Base-by-base conservation (phyloP, 176 grass and related monocot genomes). In the Cenchrus americanus region DNA sequence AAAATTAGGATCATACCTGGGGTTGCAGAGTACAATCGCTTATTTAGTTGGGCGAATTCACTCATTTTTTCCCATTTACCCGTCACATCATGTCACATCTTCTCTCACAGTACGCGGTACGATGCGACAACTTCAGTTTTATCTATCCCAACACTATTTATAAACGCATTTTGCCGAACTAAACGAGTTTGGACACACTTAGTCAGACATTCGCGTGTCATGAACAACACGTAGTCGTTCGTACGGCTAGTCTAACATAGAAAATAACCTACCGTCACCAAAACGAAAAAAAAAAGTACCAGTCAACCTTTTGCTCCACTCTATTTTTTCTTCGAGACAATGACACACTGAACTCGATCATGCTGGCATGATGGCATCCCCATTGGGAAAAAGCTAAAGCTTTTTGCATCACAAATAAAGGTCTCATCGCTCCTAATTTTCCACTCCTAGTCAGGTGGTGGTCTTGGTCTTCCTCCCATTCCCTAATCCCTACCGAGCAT, bases 251-350 rank as follows among this genome's bases (percentile, higher is more conserved):
- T 37, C 34, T 37, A 37, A 37, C 34, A 37, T 37, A 61, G n/a
- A 61, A 23, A 22, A 60, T 60, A 23, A 24, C 58, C 34, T 37
- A 37, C 34, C 58, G 22, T 62, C 61, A 32, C 1, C 1, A 63
- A 0, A n/a, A 50, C 51, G 23, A 34, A 18, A 9, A 21, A 0
- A 48, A 61, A 32, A 26, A 21, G 51, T 21, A 8, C 15, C 69
- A 47, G 50, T 84, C 72, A 66, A 76, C 30, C n/a, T 66, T 37
- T 37, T 66, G 26, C 34, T 44, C 12, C 17, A 11, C 3, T 30
- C 7, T n/a, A 66, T 19, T 65, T 59, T 55, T 11, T 37, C 10
- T 84, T 46, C 60, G n/a, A 59, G 76, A 84, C 51, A 88, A 74
- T 46, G 67, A 80, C 76, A 43, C 18, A 61, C 7, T 50, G 47